A percentile compares a stretch with the other conserved stretches of the same genome.
phyloP scores from a whole-genome alignment of 306 rosid genomes.

The Medicago truncatula region MtrunA17r5.0-ANR NC_053043.1:37276001-37276500 shows the following conservation, averaged over 20 bases:
- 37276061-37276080: background rate
- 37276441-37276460: background rate
- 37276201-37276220: background rate
- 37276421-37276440: background rate
- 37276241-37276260: slow-evolving; percentile 68
- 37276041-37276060: background rate
- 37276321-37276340: slow-evolving; percentile 51
- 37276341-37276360: slow-evolving; percentile 61
- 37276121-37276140: background rate
- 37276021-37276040: background rate
- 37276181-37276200: background rate
- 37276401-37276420: slow-evolving; percentile 44
- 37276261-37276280: slow-evolving; percentile 59
- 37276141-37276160: background rate
- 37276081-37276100: background rate
- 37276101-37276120: background rate
- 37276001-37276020: background rate
- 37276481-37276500: slow-evolving; percentile 62
- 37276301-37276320: slow-evolving; percentile 65
- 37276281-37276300: slow-evolving; percentile 35
- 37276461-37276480: slow-evolving; percentile 35
- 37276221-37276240: background rate
- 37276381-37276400: slow-evolving; percentile 67
- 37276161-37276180: background rate
- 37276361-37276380: slow-evolving; percentile 70